Conservation (phyloP, 2,329 filamentous ascomycete species). For the Bimuria novae-zelandiae region DNA sequence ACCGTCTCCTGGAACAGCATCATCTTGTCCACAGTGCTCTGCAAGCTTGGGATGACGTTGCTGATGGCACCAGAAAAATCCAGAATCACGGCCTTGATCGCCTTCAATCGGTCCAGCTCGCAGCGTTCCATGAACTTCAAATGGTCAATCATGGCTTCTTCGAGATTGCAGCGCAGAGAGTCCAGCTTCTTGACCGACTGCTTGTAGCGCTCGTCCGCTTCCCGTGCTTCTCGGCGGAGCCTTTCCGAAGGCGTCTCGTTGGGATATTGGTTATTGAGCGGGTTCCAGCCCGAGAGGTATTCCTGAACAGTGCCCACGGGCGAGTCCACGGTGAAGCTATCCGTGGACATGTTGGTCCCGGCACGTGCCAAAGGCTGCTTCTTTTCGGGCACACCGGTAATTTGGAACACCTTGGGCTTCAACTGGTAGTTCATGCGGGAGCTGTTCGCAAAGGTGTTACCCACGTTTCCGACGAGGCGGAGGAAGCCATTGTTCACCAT, state of each 20-base stretch:
- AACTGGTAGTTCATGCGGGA: slow-evolving; percentile 98
- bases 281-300: slow-evolving; percentile 90
- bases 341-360: slow-evolving; percentile 66
- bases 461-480: slow-evolving; percentile 89
- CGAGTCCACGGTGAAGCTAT: slow-evolving; percentile 68
- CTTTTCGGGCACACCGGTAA: slow-evolving; percentile 87
- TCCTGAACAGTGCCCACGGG: slow-evolving; percentile 85
- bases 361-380: slow-evolving; percentile 74
- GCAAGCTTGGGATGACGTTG: slow-evolving; percentile 95
- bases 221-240: slow-evolving; percentile 83
- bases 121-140: slow-evolving; percentile 96
- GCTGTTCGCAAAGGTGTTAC: slow-evolving; percentile 95
- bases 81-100: slow-evolving; percentile 95
- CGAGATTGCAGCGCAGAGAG: slow-evolving; percentile 87
- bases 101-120: slow-evolving; percentile 92
- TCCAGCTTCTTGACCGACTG: slow-evolving; percentile 83
- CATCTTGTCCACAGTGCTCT: slow-evolving; percentile 97
- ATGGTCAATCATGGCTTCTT: slow-evolving; percentile 91
- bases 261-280: slow-evolving; percentile 85
- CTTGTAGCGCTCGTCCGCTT: slow-evolving; percentile 95
- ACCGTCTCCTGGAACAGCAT: slow-evolving; percentile 99
- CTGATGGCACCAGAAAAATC: slow-evolving; percentile 97
- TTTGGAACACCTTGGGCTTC: slow-evolving; percentile 87
- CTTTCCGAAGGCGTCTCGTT: slow-evolving; percentile 90
- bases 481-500: slow-evolving; percentile 84